Evolutionary conservation across 75 land plant species (phyloP).

Genomic region (Isoetes taiwanensis): DNA sequence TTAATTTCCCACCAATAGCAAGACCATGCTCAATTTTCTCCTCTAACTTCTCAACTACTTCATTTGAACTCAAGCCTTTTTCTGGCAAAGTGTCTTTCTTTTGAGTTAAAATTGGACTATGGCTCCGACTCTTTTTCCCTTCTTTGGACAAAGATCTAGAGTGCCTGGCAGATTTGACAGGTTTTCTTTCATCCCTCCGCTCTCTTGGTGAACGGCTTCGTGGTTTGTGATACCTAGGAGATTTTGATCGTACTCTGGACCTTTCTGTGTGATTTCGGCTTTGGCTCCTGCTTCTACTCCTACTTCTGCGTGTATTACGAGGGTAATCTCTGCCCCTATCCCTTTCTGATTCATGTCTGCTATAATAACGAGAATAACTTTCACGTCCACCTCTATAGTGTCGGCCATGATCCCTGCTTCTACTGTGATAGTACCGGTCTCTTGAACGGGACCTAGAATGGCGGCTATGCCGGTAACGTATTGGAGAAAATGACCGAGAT

Average conservation of each 20-base stretch:
- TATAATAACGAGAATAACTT: slow-evolving; percentile 21
- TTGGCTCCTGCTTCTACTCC: slow-evolving; percentile 31
- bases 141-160: slow-evolving; percentile 14
- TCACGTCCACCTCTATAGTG: slow-evolving; percentile 38
- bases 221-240: slow-evolving; percentile 41
- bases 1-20: background rate
- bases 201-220: no score
- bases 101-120: slow-evolving; percentile 30
- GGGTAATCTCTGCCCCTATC: slow-evolving; percentile 19
- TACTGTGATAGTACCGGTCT: slow-evolving; percentile 22
- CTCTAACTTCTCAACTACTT: background rate
- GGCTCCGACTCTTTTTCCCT: slow-evolving; percentile 14
- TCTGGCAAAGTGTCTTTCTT: slow-evolving; percentile 18
- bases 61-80: slow-evolving; percentile 16
- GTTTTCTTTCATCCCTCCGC: slow-evolving; percentile 19
- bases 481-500: slow-evolving; percentile 47
- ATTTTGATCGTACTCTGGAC: slow-evolving; percentile 32
- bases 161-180: background rate
- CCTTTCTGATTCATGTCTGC: slow-evolving; percentile 39
- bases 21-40: slow-evolving; percentile 1
- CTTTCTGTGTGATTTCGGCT: slow-evolving; percentile 25
- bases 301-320: slow-evolving; percentile 50
- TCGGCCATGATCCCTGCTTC: slow-evolving; percentile 23
- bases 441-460: slow-evolving; percentile 57
- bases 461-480: slow-evolving; percentile 33